Evolutionary conservation across 352 stramenopile species (phyloP), one percentile per base, ranked within the genome.

Genomic region (Saprolegnia parasitica): DNA sequence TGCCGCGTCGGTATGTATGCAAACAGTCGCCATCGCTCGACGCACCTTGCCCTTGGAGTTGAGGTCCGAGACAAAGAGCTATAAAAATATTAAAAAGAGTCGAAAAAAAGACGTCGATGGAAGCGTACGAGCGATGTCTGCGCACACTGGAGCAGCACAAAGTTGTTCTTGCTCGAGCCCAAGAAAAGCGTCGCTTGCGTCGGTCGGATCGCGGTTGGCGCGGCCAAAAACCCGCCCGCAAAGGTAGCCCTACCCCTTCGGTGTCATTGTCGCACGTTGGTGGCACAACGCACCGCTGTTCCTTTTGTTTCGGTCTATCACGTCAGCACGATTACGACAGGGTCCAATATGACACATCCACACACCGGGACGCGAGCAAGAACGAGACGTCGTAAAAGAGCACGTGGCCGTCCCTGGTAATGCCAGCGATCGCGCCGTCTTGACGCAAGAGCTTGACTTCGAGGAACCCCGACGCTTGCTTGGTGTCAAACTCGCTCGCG

Each of bases 351-450:
- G 77, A 71, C 16, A 77, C 83, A 54, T 24, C 13, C 6, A 62
- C 10, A 20, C 45, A 71, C 46, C 29, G 32, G 24, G 32, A 23
- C 20, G 15, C 42, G 65, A 83, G 67, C 26, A 91, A 52, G 15
- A 77, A 77, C 0, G 77, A 72, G 26, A 89, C 71, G 29, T 93
- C 81, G 46, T 90, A 86, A 49, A 91, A 84, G 70, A 83, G 91
- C 10, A 86, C 74, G 0, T 77, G 82, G n/a, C 85, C 85, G 42
- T 91, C 85, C 37, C 80, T 86, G 21, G 76, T 80, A 9, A 79
- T 68, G 13, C 76, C 81, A 16, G 74, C 87, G 52, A 89, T 76
- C 1, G 82, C 67, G 8, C 85, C 78, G 50, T 93, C 83, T 35
- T 86, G 75, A 10, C 68, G 61, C 46, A 91, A 82, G 10, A 87